phyloP scores from a whole-genome alignment of 1,284 basidiomycete genomes.

The Entoloma clypeatum region DNA sequence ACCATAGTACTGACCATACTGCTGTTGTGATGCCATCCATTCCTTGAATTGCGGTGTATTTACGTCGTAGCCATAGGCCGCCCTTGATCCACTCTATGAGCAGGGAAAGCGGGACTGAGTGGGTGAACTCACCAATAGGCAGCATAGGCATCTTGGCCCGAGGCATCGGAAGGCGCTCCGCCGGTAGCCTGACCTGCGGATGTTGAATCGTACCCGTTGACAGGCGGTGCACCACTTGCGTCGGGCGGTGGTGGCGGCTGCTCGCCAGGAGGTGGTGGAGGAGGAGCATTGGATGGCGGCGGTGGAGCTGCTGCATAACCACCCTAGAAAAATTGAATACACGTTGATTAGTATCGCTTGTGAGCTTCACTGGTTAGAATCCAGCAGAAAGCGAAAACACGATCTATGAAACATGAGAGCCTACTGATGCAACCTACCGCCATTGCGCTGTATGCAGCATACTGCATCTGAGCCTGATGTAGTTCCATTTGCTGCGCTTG shows the following conservation, averaged over 20 bases:
- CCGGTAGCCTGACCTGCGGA: conserved; percentile 23
- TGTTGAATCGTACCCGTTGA: conserved; percentile 28
- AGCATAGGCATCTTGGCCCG: conserved; percentile 63
- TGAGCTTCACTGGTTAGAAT: conserved; percentile 6
- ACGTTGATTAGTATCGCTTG: neutral
- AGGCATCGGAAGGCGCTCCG: conserved; percentile 35
- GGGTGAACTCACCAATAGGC: conserved; percentile 58
- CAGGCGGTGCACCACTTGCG: conserved; percentile 47
- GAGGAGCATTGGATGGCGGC: conserved; percentile 52
- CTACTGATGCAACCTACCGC: conserved; percentile 43
- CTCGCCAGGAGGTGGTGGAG: conserved; percentile 46
- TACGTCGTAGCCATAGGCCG: conserved; percentile 87
- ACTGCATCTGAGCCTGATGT: conserved; percentile 75
- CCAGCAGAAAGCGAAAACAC: conserved; percentile 3
- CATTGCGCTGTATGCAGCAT: conserved; percentile 66
- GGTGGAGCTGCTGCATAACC: conserved; percentile 64
- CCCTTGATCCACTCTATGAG: conserved; percentile 42
- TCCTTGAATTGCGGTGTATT: conserved; percentile 78
- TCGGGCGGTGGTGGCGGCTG: conserved; percentile 50
- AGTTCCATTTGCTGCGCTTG: conserved; percentile 79
- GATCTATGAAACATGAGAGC: conserved; percentile 12
- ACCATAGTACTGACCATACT: conserved; percentile 71
- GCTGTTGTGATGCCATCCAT: conserved; percentile 70
- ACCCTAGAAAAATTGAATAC: conserved; percentile 28
- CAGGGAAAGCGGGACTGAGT: neutral